These are phyloP conservation scores for Trichodelitschia bisporula DNA, from an alignment of 495 filamentous ascomycete genomes.

Conservation along the genomic window DNA sequence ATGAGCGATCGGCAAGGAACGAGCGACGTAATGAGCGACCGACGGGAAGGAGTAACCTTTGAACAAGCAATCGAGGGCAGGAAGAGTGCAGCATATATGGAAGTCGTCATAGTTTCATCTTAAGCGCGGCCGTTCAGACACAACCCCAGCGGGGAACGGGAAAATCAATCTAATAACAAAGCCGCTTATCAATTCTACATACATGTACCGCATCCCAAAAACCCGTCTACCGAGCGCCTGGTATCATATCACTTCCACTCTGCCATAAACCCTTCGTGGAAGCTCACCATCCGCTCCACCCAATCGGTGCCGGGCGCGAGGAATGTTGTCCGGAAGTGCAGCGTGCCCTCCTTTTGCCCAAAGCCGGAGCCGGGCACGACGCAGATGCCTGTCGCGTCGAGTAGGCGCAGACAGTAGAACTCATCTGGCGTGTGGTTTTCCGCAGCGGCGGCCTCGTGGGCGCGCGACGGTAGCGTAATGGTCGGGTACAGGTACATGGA, in stretches of 20 bases:
- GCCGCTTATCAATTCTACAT: neutral
- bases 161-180: too few species aligned
- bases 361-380: slow-evolving; percentile 82
- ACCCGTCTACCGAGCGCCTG: neutral
- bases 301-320: slow-evolving; percentile 88
- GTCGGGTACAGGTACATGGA: slow-evolving; percentile 98
- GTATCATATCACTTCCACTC: slow-evolving; percentile 29
- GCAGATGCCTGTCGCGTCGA: slow-evolving; percentile 91
- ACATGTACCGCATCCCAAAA: neutral
- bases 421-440: slow-evolving; percentile 64
- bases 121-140: too few species aligned
- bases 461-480: slow-evolving; percentile 52
- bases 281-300: slow-evolving; percentile 67
- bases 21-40: too few species aligned
- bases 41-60: too few species aligned
- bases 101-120: too few species aligned
- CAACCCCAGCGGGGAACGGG: too few species aligned
- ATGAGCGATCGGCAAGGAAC: too few species aligned
- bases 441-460: slow-evolving; percentile 43
- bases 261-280: slow-evolving; percentile 78
- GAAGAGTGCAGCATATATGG: too few species aligned
- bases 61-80: too few species aligned
- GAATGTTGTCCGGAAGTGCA: slow-evolving; percentile 95
- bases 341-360: slow-evolving; percentile 71
- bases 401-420: slow-evolving; percentile 72